A percentile compares a stretch with the other conserved stretches of the same genome.
These are phyloP conservation scores for Sherardia arvensis DNA, from an alignment of 257 asterid species.

Conservation along the genomic window DNA sequence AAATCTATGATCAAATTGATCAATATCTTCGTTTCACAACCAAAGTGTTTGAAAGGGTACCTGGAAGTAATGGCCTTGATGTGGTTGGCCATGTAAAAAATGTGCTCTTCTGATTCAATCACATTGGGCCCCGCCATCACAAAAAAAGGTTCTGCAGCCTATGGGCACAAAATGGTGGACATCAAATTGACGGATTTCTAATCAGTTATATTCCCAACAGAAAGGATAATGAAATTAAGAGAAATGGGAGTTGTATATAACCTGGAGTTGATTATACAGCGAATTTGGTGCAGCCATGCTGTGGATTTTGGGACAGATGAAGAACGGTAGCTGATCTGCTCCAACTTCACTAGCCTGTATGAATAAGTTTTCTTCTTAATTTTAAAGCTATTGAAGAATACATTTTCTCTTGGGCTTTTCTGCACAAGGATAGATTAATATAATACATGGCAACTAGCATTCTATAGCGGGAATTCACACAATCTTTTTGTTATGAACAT, in stretches of 20 bases:
- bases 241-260: conserved; percentile 7
- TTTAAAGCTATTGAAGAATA: too few species aligned
- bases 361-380: too few species aligned
- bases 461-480: too few species aligned
- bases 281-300: conserved; percentile 44
- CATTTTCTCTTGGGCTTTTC: too few species aligned
- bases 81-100: conserved; percentile 69
- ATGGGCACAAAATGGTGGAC: conserved; percentile 1
- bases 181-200: not conserved
- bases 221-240: not conserved
- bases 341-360: not conserved
- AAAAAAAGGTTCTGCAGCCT: conserved; percentile 85
- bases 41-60: not conserved
- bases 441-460: too few species aligned
- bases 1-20: too few species aligned
- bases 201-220: not conserved
- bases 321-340: not conserved
- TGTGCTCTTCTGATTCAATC: conserved; percentile 81
- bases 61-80: conserved; percentile 45
- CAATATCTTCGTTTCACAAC: not conserved
- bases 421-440: too few species aligned
- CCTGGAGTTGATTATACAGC: conserved; percentile 84
- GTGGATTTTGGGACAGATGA: not conserved
- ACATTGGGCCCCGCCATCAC: conserved; percentile 91
- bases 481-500: not conserved